Evolutionary conservation across 2,329 filamentous ascomycete genomes (phyloP).

Genomic region (Lachnellula subtilissima): DNA sequence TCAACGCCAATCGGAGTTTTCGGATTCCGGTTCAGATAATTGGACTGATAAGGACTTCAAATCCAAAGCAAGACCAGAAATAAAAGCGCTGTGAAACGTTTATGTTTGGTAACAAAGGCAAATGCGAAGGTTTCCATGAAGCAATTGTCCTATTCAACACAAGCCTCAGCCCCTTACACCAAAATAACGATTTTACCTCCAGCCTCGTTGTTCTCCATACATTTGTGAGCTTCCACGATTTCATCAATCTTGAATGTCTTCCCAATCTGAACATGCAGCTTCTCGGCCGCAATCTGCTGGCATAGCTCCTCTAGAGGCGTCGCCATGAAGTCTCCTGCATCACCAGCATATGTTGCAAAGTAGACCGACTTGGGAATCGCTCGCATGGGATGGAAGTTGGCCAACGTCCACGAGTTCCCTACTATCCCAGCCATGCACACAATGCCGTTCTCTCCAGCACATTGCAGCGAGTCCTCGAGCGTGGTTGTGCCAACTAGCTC

Average conservation of each 20-base stretch:
- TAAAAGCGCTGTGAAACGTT: too few species aligned
- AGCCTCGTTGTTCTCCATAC: slow-evolving; percentile 41
- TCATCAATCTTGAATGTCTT: slow-evolving; percentile 40
- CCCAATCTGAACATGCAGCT: slow-evolving; percentile 38
- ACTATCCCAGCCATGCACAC: slow-evolving; percentile 44
- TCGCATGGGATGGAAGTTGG: slow-evolving; percentile 40
- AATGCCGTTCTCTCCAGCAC: slow-evolving; percentile 35
- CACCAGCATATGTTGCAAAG: slow-evolving; percentile 39
- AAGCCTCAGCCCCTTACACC: too few species aligned
- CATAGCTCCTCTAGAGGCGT: slow-evolving; percentile 39
- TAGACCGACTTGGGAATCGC: slow-evolving; percentile 36
- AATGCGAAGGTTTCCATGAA: too few species aligned
- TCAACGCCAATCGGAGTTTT: too few species aligned
- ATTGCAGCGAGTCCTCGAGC: slow-evolving; percentile 40
- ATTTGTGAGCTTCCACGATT: slow-evolving; percentile 41
- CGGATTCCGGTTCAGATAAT: too few species aligned
- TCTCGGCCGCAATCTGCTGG: slow-evolving; percentile 35
- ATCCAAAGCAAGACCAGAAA: too few species aligned
- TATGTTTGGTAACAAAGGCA: too few species aligned
- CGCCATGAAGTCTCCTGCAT: slow-evolving; percentile 36
- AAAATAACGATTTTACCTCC: slow-evolving; percentile 42
- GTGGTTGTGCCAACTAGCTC: slow-evolving; percentile 42
- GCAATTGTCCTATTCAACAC: too few species aligned
- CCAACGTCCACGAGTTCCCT: slow-evolving; percentile 36
- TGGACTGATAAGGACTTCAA: too few species aligned